Evolutionary conservation across 2,329 filamentous ascomycete species (phyloP).

Genomic region (Penicillium paneum): DNA sequence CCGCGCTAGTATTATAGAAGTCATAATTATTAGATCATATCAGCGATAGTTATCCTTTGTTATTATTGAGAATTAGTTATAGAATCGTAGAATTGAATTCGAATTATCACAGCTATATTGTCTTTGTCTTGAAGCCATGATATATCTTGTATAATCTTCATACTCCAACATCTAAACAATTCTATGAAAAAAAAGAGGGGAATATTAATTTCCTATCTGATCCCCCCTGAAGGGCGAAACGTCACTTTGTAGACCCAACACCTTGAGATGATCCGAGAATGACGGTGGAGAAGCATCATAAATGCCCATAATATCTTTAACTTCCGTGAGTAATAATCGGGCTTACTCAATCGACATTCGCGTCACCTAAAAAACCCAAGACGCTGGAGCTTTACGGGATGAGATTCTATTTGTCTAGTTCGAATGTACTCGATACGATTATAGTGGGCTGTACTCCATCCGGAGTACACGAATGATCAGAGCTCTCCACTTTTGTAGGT

Average conservation of each 20-base stretch:
- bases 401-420: conserved; percentile 1
- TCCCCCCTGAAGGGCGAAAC: conserved; percentile 5
- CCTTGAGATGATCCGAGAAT: conserved; percentile 1
- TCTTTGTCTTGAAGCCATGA: too few species aligned
- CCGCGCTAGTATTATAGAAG: conserved; percentile 3
- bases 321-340: neutral
- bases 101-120: too few species aligned
- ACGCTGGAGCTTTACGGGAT: neutral
- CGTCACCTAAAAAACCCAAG: neutral
- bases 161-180: too few species aligned
- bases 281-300: conserved; percentile 10
- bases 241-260: conserved; percentile 8
- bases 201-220: conserved; percentile 2
- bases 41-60: neutral
- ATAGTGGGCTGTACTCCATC: conserved; percentile 1
- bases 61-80: too few species aligned
- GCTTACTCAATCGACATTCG: neutral
- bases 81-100: too few species aligned
- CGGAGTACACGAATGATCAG: conserved; percentile 24
- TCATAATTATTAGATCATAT: conserved; percentile 1
- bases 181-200: neutral
- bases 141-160: too few species aligned
- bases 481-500: conserved; percentile 19
- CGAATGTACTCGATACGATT: neutral
- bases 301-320: neutral